phyloP scores from a whole-genome alignment of 1,139 yeast genomes.

The Yamadazyma mexicana region DNA sequence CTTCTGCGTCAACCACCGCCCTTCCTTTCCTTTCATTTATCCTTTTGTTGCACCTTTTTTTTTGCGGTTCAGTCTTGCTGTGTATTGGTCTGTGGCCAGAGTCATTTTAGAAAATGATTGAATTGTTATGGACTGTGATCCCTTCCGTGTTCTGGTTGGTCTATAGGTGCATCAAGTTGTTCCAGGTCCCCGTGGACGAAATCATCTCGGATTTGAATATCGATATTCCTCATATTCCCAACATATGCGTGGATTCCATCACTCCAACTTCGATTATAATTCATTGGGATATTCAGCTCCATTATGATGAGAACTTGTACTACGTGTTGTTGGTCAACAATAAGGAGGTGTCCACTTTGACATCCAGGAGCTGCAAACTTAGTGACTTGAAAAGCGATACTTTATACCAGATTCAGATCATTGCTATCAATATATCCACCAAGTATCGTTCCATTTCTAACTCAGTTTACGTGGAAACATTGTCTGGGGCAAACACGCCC shows the following conservation, averaged over 20 bases:
- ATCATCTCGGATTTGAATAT: constrained; percentile 35
- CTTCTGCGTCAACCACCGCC: background rate
- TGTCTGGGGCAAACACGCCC: constrained; percentile 1
- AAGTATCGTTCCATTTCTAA: constrained; percentile 38
- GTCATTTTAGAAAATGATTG: constrained; percentile 27
- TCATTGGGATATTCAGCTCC: constrained; percentile 44
- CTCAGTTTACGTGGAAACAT: constrained; percentile 26
- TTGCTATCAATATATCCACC: constrained; percentile 39
- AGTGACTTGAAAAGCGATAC: constrained; percentile 30
- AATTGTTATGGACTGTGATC: constrained; percentile 40
- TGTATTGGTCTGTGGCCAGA: too few species aligned
- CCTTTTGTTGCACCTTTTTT: background rate
- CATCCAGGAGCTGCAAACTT: constrained; percentile 38
- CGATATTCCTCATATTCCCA: constrained; percentile 45
- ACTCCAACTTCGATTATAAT: constrained; percentile 30
- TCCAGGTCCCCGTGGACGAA: constrained; percentile 39
- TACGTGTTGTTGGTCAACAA: constrained; percentile 39
- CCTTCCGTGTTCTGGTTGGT: constrained; percentile 46
- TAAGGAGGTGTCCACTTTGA: constrained; percentile 38
- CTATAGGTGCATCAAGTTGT: constrained; percentile 37
- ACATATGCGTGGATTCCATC: constrained; percentile 40
- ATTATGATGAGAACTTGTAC: constrained; percentile 34
- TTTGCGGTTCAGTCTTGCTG: background rate
- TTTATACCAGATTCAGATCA: constrained; percentile 37
- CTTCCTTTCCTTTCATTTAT: background rate